Base-by-base conservation (phyloP, 805 yeast genomes). In the Zygosaccharomyces lentus region DNA sequence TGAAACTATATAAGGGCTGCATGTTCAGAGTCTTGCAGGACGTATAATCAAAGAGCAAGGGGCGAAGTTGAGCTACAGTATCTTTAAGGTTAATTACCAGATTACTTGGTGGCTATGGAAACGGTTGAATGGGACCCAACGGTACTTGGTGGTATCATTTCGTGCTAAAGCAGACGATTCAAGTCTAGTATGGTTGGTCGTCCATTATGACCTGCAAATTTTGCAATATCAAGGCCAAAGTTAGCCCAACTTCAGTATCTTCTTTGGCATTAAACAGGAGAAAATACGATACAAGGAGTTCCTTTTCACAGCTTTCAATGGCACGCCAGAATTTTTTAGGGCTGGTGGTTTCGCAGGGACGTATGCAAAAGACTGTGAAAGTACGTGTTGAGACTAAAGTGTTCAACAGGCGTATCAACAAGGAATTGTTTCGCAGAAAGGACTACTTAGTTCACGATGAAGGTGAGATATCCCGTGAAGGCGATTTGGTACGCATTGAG, bases 361-460 rank as follows among this genome's bases (percentile, higher is more conserved):
- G 88, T 66, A 93, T 90, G 96, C 77, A 78, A 68, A 93, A 91
- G 72, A 91, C 98, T 47, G 89, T 91, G 52, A 90, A 89, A 70
- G 97, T 91, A 49, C 78, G 96, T 50, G 90, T 91, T 26, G 84
- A 85, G 63, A 81, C 81, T 37, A 82, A 81, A 59, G 77, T 78
- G 35, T 87, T 82, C 72, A 84, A 88, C 66, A 77, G 77, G 48
- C 70, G 74, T 49, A 77, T 87, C 52, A 84, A 85, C 64, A 86
- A 85, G 68, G 87, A 87, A 54, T 74, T 87, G 55, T 70, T 85
- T 58, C 81, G 77, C 59, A 79, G 89, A 71, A 86, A 84, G 59
- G 95, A 87, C 60, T 89, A 79, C 65, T 70, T 91, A 49, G 97
- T 89, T 13, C 99, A 91, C 66, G 99, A 91, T 65, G 96, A 91